Conservation (phyloP, 2,329 filamentous ascomycete genomes). For the Bipolaris oryzae region DNA sequence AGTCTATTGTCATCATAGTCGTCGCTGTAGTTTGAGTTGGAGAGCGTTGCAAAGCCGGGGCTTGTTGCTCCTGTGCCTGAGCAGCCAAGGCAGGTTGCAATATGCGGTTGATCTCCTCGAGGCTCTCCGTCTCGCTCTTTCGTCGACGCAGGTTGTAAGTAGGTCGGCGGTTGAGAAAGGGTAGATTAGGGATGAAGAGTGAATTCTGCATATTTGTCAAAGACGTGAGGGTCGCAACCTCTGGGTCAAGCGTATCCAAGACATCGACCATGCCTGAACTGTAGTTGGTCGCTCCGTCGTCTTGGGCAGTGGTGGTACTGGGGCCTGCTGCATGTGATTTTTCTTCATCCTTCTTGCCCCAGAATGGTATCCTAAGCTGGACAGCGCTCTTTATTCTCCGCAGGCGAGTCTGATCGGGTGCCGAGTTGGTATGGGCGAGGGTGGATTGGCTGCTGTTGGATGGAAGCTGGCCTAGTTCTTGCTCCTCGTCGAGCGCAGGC, state of each 20-base stretch:
- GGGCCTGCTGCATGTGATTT: slow-evolving; percentile 6
- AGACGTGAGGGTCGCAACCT: slow-evolving; percentile 81
- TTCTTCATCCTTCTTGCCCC: slow-evolving; percentile 27
- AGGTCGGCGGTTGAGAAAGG: slow-evolving; percentile 76
- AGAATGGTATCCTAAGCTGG: slow-evolving; percentile 36
- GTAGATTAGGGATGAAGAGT: slow-evolving; percentile 83
- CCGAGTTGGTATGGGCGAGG: slow-evolving; percentile 17
- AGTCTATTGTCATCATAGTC: slow-evolving; percentile 66
- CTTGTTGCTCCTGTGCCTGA: slow-evolving; percentile 25
- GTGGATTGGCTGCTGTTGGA: slow-evolving; percentile 28
- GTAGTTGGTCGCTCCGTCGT: slow-evolving; percentile 54
- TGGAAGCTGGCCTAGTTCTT: slow-evolving; percentile 27
- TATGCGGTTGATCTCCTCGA: slow-evolving; percentile 39
- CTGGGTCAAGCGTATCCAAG: slow-evolving; percentile 75
- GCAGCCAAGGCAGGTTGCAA: slow-evolving; percentile 29
- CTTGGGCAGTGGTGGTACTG: slow-evolving; percentile 1
- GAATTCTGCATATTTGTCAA: slow-evolving; percentile 91
- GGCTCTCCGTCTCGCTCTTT: slow-evolving; percentile 44
- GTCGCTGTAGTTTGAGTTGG: slow-evolving; percentile 36
- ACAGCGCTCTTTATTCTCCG: slow-evolving; percentile 39
- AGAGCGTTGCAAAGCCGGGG: slow-evolving; percentile 33
- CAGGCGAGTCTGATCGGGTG: slow-evolving; percentile 27
- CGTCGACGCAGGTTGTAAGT: slow-evolving; percentile 73
- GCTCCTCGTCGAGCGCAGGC: slow-evolving; percentile 38
- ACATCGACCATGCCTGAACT: slow-evolving; percentile 68